Conservation (phyloP, 768 basidiomycete species). For the Tremella yokohamensis region DNA sequence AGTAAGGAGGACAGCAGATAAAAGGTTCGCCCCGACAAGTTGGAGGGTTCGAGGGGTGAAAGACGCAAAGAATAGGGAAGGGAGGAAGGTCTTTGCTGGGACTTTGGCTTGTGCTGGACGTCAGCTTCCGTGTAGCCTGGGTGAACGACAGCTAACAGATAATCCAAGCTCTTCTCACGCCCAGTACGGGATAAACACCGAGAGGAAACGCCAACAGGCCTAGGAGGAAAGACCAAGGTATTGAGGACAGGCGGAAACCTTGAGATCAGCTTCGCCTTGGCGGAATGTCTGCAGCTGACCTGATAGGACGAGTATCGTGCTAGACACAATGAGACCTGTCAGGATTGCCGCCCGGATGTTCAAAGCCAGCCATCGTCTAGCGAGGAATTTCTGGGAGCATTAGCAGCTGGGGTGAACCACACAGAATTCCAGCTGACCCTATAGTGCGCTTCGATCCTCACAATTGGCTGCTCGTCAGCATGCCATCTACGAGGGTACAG, state of each 20-base stretch:
- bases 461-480: not conserved
- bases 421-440: constrained; percentile 16
- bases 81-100: constrained; percentile 10
- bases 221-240: not conserved
- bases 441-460: constrained; percentile 30
- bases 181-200: constrained; percentile 19
- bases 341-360: constrained; percentile 17
- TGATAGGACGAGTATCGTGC: constrained; percentile 12
- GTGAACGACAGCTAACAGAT: constrained; percentile 19
- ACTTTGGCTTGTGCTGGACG: constrained; percentile 18
- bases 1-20: constrained; percentile 9
- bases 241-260: not conserved
- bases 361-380: constrained; percentile 21
- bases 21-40: constrained; percentile 13
- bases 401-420: not conserved
- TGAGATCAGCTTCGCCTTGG: not conserved
- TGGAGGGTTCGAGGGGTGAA: constrained; percentile 7
- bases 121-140: not conserved
- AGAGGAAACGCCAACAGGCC: constrained; percentile 14
- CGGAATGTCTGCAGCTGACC: constrained; percentile 7
- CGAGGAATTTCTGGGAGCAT: constrained; percentile 21
- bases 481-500: no score
- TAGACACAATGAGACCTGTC: constrained; percentile 12
- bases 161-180: constrained; percentile 21
- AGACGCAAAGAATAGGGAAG: constrained; percentile 12